Evolutionary conservation across 2,329 filamentous ascomycete genomes (phyloP), one percentile per base, ranked within the genome.

Genomic region (Colletotrichum horii): DNA sequence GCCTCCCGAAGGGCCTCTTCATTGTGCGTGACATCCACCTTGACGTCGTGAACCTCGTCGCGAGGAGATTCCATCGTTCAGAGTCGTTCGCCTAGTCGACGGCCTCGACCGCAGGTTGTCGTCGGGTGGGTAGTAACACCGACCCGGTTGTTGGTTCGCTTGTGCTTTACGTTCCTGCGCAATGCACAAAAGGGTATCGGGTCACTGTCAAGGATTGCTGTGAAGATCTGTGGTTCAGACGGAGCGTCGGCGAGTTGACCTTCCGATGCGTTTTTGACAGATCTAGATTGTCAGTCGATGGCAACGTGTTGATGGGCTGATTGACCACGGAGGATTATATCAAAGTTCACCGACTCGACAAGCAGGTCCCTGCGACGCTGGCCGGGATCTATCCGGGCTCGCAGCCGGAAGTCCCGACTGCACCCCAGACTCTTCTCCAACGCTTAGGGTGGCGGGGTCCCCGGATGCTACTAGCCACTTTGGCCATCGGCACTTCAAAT

Each of bases 341-440:
- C 71, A 48, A 60, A 66, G n/a, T 74, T 71, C 60, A 36, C 71
- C 71, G 60, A 70, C 71, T 56, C 65, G 56, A 36, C 34, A 70
- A 32, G 22, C 56, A 30, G 26, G 38, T 34, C 70, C 19, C 38
- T 64, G 58, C 30, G 24, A 69, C 71, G 38, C 71, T 73, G 56
- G 38, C 43, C 65, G 71, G 71, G 38, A 64, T 64, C 65, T 58
- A 65, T 71, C 71, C 71, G 71, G 66, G 43, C 16, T 58, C 61
- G 34, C 55, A 7, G 32, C 30, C 71, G 71, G 71, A 74, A 38
- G 69, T 74, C 66, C 71, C 71, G 71, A 30, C 71, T 74, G 71
- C 34, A 74, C 71, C 71, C 71, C 71, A 74, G 71, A 66, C 52
- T 70, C 30, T 74, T 69, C 38, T 66, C 62, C 60, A 66, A 66